Conservation (phyloP, 495 filamentous ascomycete species). For the Penicillium bialowiezense region DNA sequence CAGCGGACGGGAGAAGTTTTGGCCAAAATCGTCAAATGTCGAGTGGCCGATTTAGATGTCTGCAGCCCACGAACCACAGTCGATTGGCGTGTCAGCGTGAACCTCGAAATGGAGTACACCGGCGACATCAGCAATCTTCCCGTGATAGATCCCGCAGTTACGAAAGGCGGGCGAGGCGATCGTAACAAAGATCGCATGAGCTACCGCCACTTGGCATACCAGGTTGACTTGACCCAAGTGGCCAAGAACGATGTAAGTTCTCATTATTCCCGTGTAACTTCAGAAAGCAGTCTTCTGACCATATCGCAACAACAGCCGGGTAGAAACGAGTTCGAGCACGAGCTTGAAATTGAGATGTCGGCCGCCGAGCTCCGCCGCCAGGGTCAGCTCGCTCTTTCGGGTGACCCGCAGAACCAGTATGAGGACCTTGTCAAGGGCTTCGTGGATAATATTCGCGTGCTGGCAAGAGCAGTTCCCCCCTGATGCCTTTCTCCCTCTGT, state of each 20-base stretch:
- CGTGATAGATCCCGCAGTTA: conserved; percentile 24
- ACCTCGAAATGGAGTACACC: conserved; percentile 84
- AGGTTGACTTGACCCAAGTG: conserved; percentile 89
- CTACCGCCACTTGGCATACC: conserved; percentile 80
- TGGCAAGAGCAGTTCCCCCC: conserved; percentile 53
- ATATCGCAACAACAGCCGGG: conserved; percentile 29
- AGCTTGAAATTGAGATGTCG: conserved; percentile 83
- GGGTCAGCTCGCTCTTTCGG: conserved; percentile 55
- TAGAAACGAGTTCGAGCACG: conserved; percentile 69
- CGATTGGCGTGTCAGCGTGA: conserved; percentile 87
- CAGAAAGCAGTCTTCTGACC: conserved; percentile 17
- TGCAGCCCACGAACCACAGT: conserved; percentile 68
- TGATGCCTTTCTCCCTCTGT: conserved; percentile 22
- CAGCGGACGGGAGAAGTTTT: conserved; percentile 67
- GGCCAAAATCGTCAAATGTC: conserved; percentile 84
- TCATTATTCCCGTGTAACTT: conserved; percentile 1
- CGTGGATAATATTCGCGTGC: conserved; percentile 74
- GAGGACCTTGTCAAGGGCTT: conserved; percentile 74
- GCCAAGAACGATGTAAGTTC: conserved; percentile 57
- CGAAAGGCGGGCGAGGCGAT: conserved; percentile 44
- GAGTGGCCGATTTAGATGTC: conserved; percentile 79
- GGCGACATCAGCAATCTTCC: conserved; percentile 58
- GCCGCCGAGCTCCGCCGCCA: conserved; percentile 65
- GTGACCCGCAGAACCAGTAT: conserved; percentile 62
- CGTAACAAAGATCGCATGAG: conserved; percentile 85